Evolutionary conservation across 306 rosid species (phyloP).

Genomic region (Geum urbanum): DNA sequence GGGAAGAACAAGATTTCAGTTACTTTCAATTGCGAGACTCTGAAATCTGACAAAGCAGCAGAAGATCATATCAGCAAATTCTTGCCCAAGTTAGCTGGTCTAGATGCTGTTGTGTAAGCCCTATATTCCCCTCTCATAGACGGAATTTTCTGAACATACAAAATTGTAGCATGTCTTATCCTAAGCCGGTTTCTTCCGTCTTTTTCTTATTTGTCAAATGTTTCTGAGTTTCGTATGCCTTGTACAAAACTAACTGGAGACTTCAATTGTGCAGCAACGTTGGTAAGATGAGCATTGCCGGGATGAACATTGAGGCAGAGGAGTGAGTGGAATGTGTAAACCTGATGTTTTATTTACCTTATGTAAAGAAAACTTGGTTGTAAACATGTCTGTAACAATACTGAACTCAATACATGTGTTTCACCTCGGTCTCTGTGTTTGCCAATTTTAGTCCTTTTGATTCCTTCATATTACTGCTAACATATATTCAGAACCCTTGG

Average conservation of each 20-base stretch:
- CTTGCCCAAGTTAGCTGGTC: slow-evolving; percentile 83
- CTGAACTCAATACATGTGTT: not conserved
- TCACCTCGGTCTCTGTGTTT: not conserved
- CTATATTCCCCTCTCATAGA: not conserved
- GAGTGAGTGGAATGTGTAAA: slow-evolving; percentile 20
- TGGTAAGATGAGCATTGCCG: slow-evolving; percentile 76
- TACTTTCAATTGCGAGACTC: slow-evolving; percentile 67
- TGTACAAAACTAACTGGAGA: slow-evolving; percentile 15
- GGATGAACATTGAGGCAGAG: slow-evolving; percentile 57
- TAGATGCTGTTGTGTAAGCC: slow-evolving; percentile 69
- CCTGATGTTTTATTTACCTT: not conserved
- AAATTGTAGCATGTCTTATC: not conserved
- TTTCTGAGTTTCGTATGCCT: slow-evolving; percentile 6
- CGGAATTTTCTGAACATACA: not conserved
- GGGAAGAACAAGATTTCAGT: slow-evolving; percentile 52
- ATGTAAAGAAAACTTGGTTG: not conserved
- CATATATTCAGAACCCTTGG: no score
- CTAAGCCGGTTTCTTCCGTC: not conserved
- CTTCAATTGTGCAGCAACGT: slow-evolving; percentile 55
- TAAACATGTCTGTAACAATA: not conserved
- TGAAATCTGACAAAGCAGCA: slow-evolving; percentile 83
- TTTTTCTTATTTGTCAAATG: not conserved
- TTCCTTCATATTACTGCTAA: not conserved
- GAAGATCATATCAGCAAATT: slow-evolving; percentile 84
- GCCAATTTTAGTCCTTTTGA: not conserved